Base-by-base conservation (phyloP, 345 rosid genomes). In the Hibiscus trionum region DNA sequence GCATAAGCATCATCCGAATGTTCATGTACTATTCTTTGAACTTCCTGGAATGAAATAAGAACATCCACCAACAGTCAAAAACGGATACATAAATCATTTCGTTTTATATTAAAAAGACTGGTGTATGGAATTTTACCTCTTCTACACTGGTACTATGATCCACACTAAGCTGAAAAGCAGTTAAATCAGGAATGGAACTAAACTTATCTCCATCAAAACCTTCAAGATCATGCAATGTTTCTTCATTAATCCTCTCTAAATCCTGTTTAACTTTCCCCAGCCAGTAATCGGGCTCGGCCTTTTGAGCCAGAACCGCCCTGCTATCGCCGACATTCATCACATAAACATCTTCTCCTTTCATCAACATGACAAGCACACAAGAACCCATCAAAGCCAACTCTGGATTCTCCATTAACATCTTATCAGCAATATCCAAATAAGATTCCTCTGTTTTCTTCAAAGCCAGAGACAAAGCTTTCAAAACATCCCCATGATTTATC, bases 281-380 rank as follows among this genome's bases (percentile, higher is more conserved):
- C 86, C 96, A 78, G 76, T 80, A 87, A 79, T 90, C 93, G 0
- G 90, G 87, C 77, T 85, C 92, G 0, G 83, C 80, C 77, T 87
- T 92, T 74, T 90, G 97, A 7, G 91, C 98, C 73, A 94, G 72
- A 35, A 94, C 92, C 2, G 97, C 97, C 71, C 98, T 77, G 71
- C 98, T 94, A 74, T 94, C 98, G 0, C 99, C 99, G 39, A 95
- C 97, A 73, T 92, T 95, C 98, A 95, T 80, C 84, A 92, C 82
- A 67, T 92, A 95, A 35, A 92, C 93, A 82, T 95, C 96, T 72
- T 95, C 98, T 2, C 96, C 99, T 72, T 92, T 92, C 98, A 95
- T 90, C 77, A 95, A 60, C 98, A 89, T 88, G 49, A 87, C 99
- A 10, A 95, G 82, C 57, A 92, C 96, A 80, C 99, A 95, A 64